These are phyloP conservation scores for Xylaria grammica DNA, from an alignment of 495 filamentous ascomycete species.

Conservation along the genomic window DNA sequence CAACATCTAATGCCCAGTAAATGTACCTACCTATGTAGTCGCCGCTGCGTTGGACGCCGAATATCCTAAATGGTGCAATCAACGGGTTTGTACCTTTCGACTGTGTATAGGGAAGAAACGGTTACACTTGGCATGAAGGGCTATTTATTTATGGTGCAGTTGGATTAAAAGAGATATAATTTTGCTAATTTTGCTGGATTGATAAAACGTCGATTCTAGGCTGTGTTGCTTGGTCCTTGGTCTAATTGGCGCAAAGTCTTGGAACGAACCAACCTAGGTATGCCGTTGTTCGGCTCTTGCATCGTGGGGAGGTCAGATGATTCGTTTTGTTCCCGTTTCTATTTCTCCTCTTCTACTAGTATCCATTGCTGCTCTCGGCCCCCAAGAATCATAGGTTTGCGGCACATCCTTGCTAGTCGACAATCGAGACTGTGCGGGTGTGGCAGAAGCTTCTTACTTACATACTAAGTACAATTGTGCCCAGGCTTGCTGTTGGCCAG, in stretches of 20 bases:
- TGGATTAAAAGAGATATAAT: neutral
- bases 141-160: neutral
- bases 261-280: too few species aligned
- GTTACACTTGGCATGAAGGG: neutral
- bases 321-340: too few species aligned
- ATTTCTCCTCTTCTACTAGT: too few species aligned
- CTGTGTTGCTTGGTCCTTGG: neutral
- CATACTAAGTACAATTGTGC: too few species aligned
- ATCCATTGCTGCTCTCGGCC: too few species aligned
- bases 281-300: too few species aligned
- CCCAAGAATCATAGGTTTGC: neutral
- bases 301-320: too few species aligned
- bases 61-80: too few species aligned
- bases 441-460: conserved; percentile 2
- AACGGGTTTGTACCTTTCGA: too few species aligned
- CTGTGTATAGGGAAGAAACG: neutral
- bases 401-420: neutral
- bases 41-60: too few species aligned
- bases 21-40: too few species aligned
- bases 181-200: neutral
- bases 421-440: neutral
- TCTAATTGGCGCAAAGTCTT: neutral
- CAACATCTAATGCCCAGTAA: too few species aligned
- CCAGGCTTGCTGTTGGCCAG: neutral
- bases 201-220: neutral